Evolutionary conservation across 129 eudicot species (phyloP).

Genomic region (Oenanthe sinensis): DNA sequence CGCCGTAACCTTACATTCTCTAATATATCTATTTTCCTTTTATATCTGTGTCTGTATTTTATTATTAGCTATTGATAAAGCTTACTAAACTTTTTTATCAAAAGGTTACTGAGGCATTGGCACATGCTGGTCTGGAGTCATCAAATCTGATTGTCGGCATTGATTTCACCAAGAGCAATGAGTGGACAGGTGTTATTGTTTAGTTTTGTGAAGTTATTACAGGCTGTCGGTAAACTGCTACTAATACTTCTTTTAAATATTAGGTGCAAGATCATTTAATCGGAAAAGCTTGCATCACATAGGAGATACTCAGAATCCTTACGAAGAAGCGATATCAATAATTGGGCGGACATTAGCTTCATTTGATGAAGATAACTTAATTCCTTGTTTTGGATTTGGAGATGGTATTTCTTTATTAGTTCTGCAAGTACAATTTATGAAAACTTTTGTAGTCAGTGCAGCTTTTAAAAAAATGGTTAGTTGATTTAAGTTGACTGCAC

Average conservation of each 20-base stretch:
- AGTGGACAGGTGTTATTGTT: slow-evolving; percentile 66
- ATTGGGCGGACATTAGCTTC: slow-evolving; percentile 80
- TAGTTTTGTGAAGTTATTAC: not conserved
- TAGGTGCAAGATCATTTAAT: slow-evolving; percentile 89
- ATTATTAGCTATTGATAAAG: not conserved
- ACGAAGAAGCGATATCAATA: slow-evolving; percentile 94
- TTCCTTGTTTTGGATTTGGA: slow-evolving; percentile 96
- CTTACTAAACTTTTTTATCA: not conserved
- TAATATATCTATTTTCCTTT: not conserved
- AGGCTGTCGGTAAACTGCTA: not conserved
- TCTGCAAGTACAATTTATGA: not conserved
- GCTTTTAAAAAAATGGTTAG: not conserved
- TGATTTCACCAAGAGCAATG: slow-evolving; percentile 88
- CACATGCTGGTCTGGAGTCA: slow-evolving; percentile 79
- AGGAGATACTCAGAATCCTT: slow-evolving; percentile 61
- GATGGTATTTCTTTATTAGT: slow-evolving; percentile 44
- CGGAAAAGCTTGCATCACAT: slow-evolving; percentile 82
- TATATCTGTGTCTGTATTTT: not conserved
- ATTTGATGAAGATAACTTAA: slow-evolving; percentile 86
- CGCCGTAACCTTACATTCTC: not conserved
- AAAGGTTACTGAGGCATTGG: slow-evolving; percentile 78
- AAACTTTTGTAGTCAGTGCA: not conserved
- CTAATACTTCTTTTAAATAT: not conserved
- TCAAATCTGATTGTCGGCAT: slow-evolving; percentile 84
- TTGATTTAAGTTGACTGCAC: not conserved